phyloP scores from a whole-genome alignment of 1,139 yeast genomes.

The Pichia sorboxylosa region DNA sequence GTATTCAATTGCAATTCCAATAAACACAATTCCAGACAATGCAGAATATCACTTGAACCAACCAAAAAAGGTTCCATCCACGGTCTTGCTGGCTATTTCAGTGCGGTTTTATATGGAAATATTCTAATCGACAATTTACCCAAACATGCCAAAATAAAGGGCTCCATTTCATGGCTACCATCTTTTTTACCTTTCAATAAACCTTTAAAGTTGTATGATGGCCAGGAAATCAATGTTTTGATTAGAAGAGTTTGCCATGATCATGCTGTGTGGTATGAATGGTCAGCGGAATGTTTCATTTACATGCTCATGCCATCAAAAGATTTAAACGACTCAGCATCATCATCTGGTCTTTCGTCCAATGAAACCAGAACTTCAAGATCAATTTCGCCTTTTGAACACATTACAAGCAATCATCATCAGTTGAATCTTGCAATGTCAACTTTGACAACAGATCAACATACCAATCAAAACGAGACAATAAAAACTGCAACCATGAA shows the following conservation, averaged over 20 bases:
- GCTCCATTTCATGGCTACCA: conserved; percentile 57
- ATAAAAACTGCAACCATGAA: conserved; percentile 1
- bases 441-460: background rate
- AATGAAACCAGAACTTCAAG: background rate
- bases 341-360: background rate
- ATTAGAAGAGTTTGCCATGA: conserved; percentile 29
- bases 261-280: conserved; percentile 57
- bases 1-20: conserved; percentile 9
- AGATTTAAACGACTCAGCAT: background rate
- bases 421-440: background rate
- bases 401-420: background rate
- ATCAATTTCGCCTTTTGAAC: too few relatives aligned
- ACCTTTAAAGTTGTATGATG: conserved; percentile 40
- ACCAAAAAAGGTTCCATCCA: conserved; percentile 44
- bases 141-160: conserved; percentile 7
- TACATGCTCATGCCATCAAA: background rate
- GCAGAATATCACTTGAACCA: conserved; percentile 16
- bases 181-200: conserved; percentile 55
- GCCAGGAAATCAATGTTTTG: conserved; percentile 39
- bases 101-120: conserved; percentile 51
- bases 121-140: conserved; percentile 39
- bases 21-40: conserved; percentile 15
- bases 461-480: background rate
- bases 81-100: conserved; percentile 67
- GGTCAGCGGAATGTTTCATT: conserved; percentile 48